A percentile compares a stretch with the other conserved stretches of the same genome.
Conservation (phyloP, 768 basidiomycete genomes). For the Leccinellum luteum region DNA sequence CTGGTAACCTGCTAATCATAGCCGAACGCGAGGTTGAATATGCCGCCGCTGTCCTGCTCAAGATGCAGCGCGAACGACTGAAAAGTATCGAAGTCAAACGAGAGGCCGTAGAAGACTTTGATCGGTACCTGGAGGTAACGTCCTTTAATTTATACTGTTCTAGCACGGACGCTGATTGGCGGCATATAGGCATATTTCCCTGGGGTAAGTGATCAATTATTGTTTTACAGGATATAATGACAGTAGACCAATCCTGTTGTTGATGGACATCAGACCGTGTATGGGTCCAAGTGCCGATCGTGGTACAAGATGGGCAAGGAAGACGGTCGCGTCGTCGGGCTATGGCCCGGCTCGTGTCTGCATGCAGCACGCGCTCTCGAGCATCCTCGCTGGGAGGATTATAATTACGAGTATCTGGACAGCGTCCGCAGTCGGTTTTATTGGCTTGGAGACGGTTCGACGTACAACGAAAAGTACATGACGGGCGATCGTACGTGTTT, state of each 20-base stretch:
- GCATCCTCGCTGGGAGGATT: conserved; percentile 67
- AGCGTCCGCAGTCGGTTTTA: conserved; percentile 48
- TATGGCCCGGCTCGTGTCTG: conserved; percentile 63
- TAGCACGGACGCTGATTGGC: background rate
- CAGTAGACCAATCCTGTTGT: conserved; percentile 21
- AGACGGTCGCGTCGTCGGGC: conserved; percentile 50
- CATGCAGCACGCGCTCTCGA: conserved; percentile 49
- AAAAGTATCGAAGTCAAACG: conserved; percentile 59
- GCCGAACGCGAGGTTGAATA: conserved; percentile 56
- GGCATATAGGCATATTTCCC: conserved; percentile 14
- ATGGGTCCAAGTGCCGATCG: conserved; percentile 53
- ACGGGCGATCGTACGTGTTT: conserved; percentile 35
- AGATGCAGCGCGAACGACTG: conserved; percentile 60
- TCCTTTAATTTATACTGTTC: background rate
- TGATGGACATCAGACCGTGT: conserved; percentile 56
- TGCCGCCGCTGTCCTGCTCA: conserved; percentile 40
- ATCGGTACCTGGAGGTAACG: conserved; percentile 49
- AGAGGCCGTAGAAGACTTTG: conserved; percentile 60
- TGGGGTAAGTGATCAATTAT: background rate
- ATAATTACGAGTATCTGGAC: conserved; percentile 47
- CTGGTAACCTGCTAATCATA: conserved; percentile 52
- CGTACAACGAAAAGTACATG: conserved; percentile 49
- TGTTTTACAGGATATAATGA: background rate
- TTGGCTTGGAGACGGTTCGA: conserved; percentile 59
- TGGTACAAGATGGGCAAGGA: conserved; percentile 66